A percentile compares a stretch with the other conserved stretches of the same genome.
Evolutionary conservation across 169 alveolate species (phyloP).

Genomic region (Neospora caninum): DNA sequence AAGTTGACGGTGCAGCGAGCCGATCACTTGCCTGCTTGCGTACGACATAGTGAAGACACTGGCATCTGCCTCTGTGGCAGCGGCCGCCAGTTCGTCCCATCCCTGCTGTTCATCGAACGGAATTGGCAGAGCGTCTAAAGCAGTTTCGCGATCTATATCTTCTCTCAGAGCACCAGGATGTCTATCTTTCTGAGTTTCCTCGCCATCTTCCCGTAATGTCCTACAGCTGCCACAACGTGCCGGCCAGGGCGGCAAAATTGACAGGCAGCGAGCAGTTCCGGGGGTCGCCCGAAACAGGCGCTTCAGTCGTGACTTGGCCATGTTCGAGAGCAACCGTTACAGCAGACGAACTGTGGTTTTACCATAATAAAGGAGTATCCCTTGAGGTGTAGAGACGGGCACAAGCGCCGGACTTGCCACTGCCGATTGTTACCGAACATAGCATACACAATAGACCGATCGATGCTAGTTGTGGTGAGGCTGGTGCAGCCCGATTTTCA

Average conservation of each 20-base stretch:
- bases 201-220: not conserved
- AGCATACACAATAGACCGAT: too few relatives aligned
- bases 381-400: too few relatives aligned
- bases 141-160: not conserved
- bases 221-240: not conserved
- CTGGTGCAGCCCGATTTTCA: too few relatives aligned
- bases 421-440: too few relatives aligned
- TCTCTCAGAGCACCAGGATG: not conserved
- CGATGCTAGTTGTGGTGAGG: too few relatives aligned
- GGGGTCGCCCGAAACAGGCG: not conserved
- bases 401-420: too few relatives aligned
- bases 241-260: not conserved
- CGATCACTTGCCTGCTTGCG: slow-evolving; percentile 11
- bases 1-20: not conserved
- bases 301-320: not conserved
- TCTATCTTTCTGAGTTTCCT: not conserved
- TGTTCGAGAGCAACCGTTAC: not conserved
- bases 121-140: not conserved
- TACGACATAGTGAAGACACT: not conserved
- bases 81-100: not conserved
- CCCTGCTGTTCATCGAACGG: not conserved
- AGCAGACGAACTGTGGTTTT: not conserved
- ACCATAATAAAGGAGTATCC: too few relatives aligned
- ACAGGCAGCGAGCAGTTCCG: not conserved
- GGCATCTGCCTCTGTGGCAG: slow-evolving; percentile 10